phyloP scores from a whole-genome alignment of 2,329 filamentous ascomycete species.

The Colletotrichum sp. region DNA sequence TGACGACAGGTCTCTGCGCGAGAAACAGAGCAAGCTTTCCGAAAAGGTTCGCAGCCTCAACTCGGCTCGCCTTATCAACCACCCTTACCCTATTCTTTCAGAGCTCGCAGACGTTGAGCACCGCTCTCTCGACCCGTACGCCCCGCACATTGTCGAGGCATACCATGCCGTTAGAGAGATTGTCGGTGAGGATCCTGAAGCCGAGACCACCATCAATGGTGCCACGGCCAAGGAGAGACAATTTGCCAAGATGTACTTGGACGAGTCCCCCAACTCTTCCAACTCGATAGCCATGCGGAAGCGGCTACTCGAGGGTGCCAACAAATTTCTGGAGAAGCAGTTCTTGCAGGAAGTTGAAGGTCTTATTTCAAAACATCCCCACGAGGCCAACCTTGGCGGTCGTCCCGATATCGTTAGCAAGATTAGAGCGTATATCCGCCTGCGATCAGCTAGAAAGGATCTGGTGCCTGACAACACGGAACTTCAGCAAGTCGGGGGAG shows the following conservation, averaged over 20 bases:
- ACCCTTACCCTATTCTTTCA: constrained; percentile 74
- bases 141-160: constrained; percentile 78
- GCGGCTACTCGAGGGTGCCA: constrained; percentile 80
- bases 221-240: constrained; percentile 75
- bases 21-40: constrained; percentile 84
- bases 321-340: constrained; percentile 78
- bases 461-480: constrained; percentile 82
- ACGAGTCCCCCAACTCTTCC: constrained; percentile 71
- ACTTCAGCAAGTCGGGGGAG: constrained; percentile 78
- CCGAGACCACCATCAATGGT: constrained; percentile 63
- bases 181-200: constrained; percentile 71
- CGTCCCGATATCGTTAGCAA: constrained; percentile 88
- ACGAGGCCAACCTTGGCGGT: constrained; percentile 88
- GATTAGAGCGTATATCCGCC: constrained; percentile 88
- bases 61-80: constrained; percentile 68
- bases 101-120: constrained; percentile 78
- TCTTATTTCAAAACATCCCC: constrained; percentile 80
- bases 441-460: constrained; percentile 81
- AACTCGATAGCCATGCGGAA: constrained; percentile 73
- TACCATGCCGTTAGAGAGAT: constrained; percentile 84
- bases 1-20: constrained; percentile 78
- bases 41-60: constrained; percentile 84
- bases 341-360: constrained; percentile 81
- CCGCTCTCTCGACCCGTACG: constrained; percentile 72
- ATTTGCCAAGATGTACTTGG: constrained; percentile 78